phyloP scores from a whole-genome alignment of 257 asterid genomes.

The Capsicum baccatum region DNA sequence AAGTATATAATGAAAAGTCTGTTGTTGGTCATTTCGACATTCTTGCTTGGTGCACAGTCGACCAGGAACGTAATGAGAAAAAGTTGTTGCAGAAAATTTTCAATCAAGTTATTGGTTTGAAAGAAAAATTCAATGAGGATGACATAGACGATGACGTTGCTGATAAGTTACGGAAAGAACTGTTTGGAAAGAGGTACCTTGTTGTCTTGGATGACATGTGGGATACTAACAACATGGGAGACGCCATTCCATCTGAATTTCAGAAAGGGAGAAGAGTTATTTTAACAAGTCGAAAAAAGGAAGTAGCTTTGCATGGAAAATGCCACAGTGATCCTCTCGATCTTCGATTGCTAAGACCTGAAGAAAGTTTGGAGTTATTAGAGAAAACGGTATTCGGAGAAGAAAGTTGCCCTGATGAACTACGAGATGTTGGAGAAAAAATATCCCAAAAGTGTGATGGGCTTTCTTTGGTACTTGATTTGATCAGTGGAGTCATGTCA shows the following conservation, averaged over 20 bases:
- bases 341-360: background rate
- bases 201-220: slow-evolving; percentile 40
- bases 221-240: slow-evolving; percentile 31
- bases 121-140: background rate
- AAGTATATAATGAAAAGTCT: background rate
- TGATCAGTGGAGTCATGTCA: slow-evolving; percentile 36
- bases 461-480: slow-evolving; percentile 36
- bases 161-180: background rate
- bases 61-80: background rate
- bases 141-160: background rate
- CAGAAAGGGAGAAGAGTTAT: slow-evolving; percentile 25
- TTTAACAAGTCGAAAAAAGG: slow-evolving; percentile 8
- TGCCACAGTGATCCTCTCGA: background rate
- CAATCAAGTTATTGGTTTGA: background rate
- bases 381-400: slow-evolving; percentile 28
- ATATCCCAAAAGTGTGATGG: slow-evolving; percentile 36
- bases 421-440: slow-evolving; percentile 29
- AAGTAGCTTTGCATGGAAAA: slow-evolving; percentile 21
- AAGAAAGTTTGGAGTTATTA: slow-evolving; percentile 35
- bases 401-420: slow-evolving; percentile 30
- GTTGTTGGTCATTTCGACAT: slow-evolving; percentile 14
- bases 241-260: background rate
- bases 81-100: slow-evolving; percentile 2
- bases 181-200: slow-evolving; percentile 27
- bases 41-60: slow-evolving; percentile 28